Evolutionary conservation across 495 filamentous ascomycete species (phyloP).

Genomic region (Podospora bellae-mahoneyi): DNA sequence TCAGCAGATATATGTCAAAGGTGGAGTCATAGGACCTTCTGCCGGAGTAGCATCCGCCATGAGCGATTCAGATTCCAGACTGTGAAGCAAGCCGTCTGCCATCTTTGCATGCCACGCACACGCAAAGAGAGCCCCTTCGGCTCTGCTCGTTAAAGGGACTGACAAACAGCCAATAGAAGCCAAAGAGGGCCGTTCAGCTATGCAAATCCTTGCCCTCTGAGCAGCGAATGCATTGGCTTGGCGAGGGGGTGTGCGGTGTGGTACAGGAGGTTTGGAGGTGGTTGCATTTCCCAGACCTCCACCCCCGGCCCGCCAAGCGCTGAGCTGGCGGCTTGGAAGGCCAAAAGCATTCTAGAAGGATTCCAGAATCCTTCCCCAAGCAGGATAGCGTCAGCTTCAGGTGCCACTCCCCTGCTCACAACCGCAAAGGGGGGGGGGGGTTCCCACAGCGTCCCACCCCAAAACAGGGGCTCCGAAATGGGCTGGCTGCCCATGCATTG

Average conservation of each 20-base stretch:
- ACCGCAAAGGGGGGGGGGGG: conserved; percentile 6
- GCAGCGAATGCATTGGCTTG: conserved; percentile 2
- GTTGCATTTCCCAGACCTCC: conserved; percentile 3
- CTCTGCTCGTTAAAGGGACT: not conserved
- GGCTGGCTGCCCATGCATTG: conserved; percentile 19
- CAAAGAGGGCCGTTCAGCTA: not conserved
- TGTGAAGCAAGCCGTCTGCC: not conserved
- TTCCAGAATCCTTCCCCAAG: conserved; percentile 28
- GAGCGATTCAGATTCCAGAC: conserved; percentile 2
- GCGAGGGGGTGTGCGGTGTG: conserved; percentile 10
- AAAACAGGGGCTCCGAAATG: conserved; percentile 16
- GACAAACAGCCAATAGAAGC: not conserved
- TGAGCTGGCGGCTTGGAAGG: not conserved
- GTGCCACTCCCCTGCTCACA: conserved; percentile 20
- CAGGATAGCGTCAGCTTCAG: conserved; percentile 14
- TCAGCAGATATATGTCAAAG: not conserved
- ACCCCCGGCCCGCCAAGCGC: not conserved
- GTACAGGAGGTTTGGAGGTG: not conserved
- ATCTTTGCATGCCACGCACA: not conserved
- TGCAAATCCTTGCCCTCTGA: not conserved
- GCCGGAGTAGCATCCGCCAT: conserved; percentile 2
- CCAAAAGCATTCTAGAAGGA: conserved; percentile 24
- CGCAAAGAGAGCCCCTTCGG: not conserved
- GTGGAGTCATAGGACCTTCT: conserved; percentile 1
- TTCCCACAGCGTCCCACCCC: conserved; percentile 1